Conservation (phyloP, 768 basidiomycete species). For the Butyriboletus loyo region DNA sequence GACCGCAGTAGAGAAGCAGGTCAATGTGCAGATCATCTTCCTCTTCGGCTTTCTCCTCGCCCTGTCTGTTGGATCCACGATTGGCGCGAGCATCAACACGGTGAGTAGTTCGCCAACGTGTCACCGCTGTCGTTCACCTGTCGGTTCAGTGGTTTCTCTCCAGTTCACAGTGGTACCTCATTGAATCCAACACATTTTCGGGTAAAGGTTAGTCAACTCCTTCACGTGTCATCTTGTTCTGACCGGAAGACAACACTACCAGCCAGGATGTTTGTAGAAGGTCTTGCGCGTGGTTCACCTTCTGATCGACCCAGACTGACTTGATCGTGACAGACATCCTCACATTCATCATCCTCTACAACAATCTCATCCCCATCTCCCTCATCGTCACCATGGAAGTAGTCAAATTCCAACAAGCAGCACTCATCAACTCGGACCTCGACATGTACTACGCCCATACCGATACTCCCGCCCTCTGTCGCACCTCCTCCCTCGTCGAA, state of each 20-base stretch:
- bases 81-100: constrained; percentile 86
- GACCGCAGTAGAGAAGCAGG: constrained; percentile 93
- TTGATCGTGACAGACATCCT: constrained; percentile 67
- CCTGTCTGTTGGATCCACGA: constrained; percentile 85
- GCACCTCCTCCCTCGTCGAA: constrained; percentile 97
- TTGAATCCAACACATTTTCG: constrained; percentile 55
- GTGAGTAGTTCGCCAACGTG: constrained; percentile 35
- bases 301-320: neutral
- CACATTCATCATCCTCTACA: constrained; percentile 98
- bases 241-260: neutral
- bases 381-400: constrained; percentile 99
- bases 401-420: constrained; percentile 97
- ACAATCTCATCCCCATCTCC: constrained; percentile 98
- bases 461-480: constrained; percentile 94
- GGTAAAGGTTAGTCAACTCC: constrained; percentile 52
- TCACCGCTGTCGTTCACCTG: neutral
- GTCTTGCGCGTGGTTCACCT: constrained; percentile 33
- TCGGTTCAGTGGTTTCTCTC: constrained; percentile 76
- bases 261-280: constrained; percentile 84
- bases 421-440: constrained; percentile 93
- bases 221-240: neutral
- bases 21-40: constrained; percentile 95
- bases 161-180: constrained; percentile 86
- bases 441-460: constrained; percentile 98
- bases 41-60: constrained; percentile 85